These are phyloP conservation scores for Rutstroemia sp. DNA, from an alignment of 2,329 filamentous ascomycete species.

Conservation along the genomic window DNA sequence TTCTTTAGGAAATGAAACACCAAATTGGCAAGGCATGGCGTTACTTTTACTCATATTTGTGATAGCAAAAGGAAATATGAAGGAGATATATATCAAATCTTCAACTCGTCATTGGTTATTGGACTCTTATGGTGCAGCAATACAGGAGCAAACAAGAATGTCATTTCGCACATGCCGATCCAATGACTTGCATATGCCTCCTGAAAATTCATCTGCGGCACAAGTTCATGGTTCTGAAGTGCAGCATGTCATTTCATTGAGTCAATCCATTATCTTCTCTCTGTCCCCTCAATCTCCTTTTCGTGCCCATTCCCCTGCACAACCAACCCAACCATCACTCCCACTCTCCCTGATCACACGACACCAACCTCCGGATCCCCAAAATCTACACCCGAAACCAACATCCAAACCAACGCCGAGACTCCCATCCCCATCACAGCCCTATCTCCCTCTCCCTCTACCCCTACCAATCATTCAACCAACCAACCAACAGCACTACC, in stretches of 20 bases:
- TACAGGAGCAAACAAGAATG: too few relatives aligned
- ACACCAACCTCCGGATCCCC: background rate
- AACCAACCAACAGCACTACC: background rate
- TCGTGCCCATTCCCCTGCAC: background rate
- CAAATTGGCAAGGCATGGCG: slow-evolving; percentile 4
- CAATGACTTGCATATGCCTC: too few relatives aligned
- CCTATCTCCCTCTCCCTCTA: background rate
- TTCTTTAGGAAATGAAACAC: slow-evolving; percentile 7
- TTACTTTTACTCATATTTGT: slow-evolving; percentile 3
- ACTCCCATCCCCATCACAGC: background rate
- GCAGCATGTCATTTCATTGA: too few relatives aligned
- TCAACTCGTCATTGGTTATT: background rate
- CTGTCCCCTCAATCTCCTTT: background rate
- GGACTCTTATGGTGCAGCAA: too few relatives aligned
- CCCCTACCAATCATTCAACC: background rate
- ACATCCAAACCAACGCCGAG: too few relatives aligned
- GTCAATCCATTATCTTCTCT: background rate
- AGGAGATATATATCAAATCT: background rate
- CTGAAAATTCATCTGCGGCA: too few relatives aligned
- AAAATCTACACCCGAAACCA: background rate
- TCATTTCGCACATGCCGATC: too few relatives aligned
- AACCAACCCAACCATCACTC: background rate
- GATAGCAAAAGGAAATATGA: background rate
- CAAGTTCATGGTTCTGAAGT: too few relatives aligned
- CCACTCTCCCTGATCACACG: background rate